A percentile compares a stretch with the other conserved stretches of the same genome.
phyloP scores from a whole-genome alignment of 2,329 filamentous ascomycete species.

The Cadophora luteo-olivacea region DNA sequence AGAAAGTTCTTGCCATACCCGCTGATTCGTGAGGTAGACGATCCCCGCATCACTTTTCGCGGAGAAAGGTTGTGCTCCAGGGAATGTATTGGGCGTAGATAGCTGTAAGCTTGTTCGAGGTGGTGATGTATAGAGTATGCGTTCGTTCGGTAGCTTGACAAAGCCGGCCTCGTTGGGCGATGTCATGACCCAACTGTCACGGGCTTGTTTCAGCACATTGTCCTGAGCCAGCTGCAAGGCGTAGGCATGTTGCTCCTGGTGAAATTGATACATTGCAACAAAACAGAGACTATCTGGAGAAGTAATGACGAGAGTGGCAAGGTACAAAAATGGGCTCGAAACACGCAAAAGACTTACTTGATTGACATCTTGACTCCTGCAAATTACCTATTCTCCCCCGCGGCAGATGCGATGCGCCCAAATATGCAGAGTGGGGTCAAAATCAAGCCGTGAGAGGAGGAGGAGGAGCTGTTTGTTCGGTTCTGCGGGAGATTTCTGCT shows the following conservation, averaged over 20 bases:
- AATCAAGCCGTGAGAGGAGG: conserved; percentile 22
- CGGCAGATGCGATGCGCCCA: conserved; percentile 31
- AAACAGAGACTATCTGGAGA: conserved; percentile 10
- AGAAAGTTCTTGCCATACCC: conserved; percentile 62
- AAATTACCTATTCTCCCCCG: conserved; percentile 22
- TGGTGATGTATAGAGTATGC: conserved; percentile 79
- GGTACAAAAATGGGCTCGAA: conserved; percentile 28
- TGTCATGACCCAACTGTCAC: conserved; percentile 88
- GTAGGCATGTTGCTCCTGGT: conserved; percentile 43
- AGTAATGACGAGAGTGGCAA: neutral
- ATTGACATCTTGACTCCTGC: conserved; percentile 56
- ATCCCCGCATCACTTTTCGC: conserved; percentile 77
- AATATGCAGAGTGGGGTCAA: conserved; percentile 33
- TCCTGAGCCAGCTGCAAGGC: conserved; percentile 39
- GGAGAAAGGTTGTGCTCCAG: conserved; percentile 67
- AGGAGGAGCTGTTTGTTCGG: conserved; percentile 10
- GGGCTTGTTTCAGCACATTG: conserved; percentile 39
- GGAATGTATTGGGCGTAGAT: conserved; percentile 66
- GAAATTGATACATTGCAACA: conserved; percentile 42
- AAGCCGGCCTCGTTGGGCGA: conserved; percentile 72
- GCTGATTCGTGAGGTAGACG: conserved; percentile 83
- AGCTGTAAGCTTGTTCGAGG: conserved; percentile 79
- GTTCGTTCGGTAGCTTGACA: conserved; percentile 84
- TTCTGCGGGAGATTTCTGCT: conserved; percentile 13
- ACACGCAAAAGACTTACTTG: conserved; percentile 51